A percentile compares a stretch with the other conserved stretches of the same genome.
These are phyloP conservation scores for Rhodotorula glutinis DNA, from an alignment of 1,284 basidiomycete genomes.

Conservation along the genomic window DNA sequence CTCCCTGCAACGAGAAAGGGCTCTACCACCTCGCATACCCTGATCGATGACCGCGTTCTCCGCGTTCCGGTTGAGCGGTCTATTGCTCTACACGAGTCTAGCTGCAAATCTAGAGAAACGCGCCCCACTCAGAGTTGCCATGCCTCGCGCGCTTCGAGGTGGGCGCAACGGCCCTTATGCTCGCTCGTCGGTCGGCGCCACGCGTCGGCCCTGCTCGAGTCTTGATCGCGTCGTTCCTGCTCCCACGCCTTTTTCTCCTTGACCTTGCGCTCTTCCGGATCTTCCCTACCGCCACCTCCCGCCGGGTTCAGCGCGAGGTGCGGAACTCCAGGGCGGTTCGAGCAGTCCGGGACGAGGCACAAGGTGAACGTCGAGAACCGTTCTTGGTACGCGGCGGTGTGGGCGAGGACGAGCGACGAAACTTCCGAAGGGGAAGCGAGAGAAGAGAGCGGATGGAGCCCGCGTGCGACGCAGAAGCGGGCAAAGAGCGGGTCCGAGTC, in stretches of 20 bases:
- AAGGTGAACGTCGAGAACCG: slow-evolving; percentile 10
- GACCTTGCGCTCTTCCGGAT: slow-evolving; percentile 2
- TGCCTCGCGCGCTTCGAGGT: slow-evolving; percentile 9
- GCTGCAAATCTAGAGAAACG: background rate
- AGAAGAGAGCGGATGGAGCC: slow-evolving; percentile 13
- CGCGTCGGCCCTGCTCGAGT: background rate
- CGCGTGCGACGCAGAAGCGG: slow-evolving; percentile 10
- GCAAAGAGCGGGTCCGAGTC: slow-evolving; percentile 28
- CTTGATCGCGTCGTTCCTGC: slow-evolving; percentile 16
- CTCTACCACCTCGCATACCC: too few species aligned
- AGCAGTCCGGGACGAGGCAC: slow-evolving; percentile 28
- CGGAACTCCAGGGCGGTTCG: slow-evolving; percentile 25
- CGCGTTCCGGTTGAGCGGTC: too few species aligned
- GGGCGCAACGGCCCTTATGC: slow-evolving; percentile 27
- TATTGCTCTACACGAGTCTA: background rate
- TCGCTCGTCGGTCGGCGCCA: background rate
- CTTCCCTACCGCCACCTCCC: slow-evolving; percentile 6
- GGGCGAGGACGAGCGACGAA: slow-evolving; percentile 4
- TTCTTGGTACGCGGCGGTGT: background rate
- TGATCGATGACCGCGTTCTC: too few species aligned
- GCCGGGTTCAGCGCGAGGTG: slow-evolving; percentile 10
- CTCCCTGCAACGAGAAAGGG: background rate
- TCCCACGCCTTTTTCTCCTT: slow-evolving; percentile 19
- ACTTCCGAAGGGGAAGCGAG: background rate
- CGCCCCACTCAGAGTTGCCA: slow-evolving; percentile 1